Base-by-base conservation (phyloP, 176 grass and related monocot genomes). In the Alloteropsis semialata region DNA sequence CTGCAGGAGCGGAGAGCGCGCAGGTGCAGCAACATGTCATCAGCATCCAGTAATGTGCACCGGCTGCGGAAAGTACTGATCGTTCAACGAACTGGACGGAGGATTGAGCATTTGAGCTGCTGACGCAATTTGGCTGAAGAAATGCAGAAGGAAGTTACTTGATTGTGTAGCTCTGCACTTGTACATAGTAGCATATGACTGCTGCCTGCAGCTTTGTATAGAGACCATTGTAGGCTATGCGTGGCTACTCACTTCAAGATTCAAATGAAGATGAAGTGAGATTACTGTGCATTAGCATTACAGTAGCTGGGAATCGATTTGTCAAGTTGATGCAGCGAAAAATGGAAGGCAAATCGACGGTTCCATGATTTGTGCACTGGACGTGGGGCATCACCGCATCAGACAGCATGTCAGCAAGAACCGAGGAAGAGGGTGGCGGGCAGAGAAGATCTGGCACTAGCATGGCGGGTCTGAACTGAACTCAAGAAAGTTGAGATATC, bases 1-100 rank as follows among this genome's bases (percentile, higher is more conserved):
- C 43, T 10, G 69, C 0, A 74, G 56, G 55, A 30, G 32, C 10
- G 37, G 57, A 84, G 36, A 74, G 50, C 32, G 43, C 34, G 5
- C 85, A 77, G 71, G 70, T 55, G 29, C 28, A 74, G 30, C 82
- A 82, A 18, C 78, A 55, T 39, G 56, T 64, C 63, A 83, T 89
- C 60, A 71, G 10, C 66, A 78, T 92, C 44, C 77, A 72, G 41
- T 88, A 91, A 66, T 4, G n/a, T 54, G 17, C 22, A 17, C 16
- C 37, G 16, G 25, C 36, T n/a, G 5, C 42, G 9, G 55, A 76
- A 70, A 39, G 65, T 18, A 57, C 11, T 24, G 36, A 68, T 55
- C 49, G 11, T 33, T 78, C 28, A 9, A 54, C 6, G 21, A 3
- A 9, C 25, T 27, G 55, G 5, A 27, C 8, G 22, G 1, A 27